Conservation (phyloP, 2,329 filamentous ascomycete genomes). For the Phaeosphaeriaceae sp. region DNA sequence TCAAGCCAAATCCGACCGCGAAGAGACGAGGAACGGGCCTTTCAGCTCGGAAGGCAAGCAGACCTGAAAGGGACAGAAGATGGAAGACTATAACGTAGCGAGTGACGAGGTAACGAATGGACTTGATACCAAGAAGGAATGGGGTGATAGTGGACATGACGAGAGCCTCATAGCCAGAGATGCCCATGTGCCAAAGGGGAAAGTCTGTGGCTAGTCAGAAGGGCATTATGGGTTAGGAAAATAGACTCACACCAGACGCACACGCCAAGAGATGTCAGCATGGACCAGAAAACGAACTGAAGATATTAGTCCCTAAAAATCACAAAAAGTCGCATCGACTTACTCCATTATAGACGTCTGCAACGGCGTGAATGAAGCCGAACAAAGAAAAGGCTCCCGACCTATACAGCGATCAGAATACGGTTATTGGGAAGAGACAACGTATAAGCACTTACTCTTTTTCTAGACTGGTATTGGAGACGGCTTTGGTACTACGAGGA, state of each 20-base stretch:
- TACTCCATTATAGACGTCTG: conserved; percentile 92
- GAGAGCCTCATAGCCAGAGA: conserved; percentile 91
- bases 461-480: conserved; percentile 61
- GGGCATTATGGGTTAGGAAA: not conserved
- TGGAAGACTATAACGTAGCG: conserved; percentile 75
- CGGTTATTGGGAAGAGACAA: not conserved
- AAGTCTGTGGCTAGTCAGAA: conserved; percentile 67
- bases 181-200: conserved; percentile 98
- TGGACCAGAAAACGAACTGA: conserved; percentile 96
- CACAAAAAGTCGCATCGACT: conserved; percentile 40
- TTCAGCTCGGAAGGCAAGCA: conserved; percentile 78
- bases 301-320: conserved; percentile 8
- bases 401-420: conserved; percentile 55
- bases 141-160: conserved; percentile 87
- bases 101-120: conserved; percentile 71
- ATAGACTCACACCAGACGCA: conserved; percentile 84
- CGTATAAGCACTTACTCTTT: conserved; percentile 69
- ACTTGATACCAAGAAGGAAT: conserved; percentile 73
- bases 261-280: conserved; percentile 86
- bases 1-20: conserved; percentile 79
- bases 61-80: conserved; percentile 76
- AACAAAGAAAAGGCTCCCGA: conserved; percentile 74
- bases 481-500: conserved; percentile 53
- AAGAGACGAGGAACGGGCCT: conserved; percentile 79
- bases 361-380: conserved; percentile 78